Conservation (phyloP, 75 land plant genomes). For the Chamaecyparis obtusa region DNA sequence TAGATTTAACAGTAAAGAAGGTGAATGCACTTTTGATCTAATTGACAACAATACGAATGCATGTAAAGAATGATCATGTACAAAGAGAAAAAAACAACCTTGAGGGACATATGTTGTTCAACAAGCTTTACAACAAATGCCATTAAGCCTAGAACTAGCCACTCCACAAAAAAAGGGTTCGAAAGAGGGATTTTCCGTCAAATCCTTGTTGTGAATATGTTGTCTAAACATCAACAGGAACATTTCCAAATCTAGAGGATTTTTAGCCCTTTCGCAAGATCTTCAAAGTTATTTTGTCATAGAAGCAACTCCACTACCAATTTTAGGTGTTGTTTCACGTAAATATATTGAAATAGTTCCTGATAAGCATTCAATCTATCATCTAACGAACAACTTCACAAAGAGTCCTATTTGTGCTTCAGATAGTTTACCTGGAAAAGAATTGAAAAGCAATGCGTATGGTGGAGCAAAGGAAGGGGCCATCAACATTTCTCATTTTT, state of each 20-base stretch:
- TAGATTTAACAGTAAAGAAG: neutral
- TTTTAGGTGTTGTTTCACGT: neutral
- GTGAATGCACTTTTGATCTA: neutral
- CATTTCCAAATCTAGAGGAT: conserved; percentile 8
- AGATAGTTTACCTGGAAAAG: conserved; percentile 2
- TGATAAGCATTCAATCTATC: neutral
- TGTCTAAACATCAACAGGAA: conserved; percentile 6
- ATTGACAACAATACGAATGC: conserved; percentile 6
- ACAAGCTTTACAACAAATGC: neutral
- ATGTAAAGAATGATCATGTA: conserved; percentile 13
- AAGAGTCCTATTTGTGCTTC: neutral
- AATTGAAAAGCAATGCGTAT: too few species aligned
- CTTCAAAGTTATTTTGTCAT: neutral
- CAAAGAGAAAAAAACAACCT: neutral
- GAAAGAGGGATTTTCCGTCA: neutral
- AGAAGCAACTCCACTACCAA: neutral
- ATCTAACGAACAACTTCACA: neutral
- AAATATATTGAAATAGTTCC: too few species aligned
- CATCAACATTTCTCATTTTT: too few species aligned
- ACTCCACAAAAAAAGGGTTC: neutral
- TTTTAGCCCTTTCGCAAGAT: neutral
- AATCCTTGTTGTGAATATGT: neutral
- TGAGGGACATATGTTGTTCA: neutral
- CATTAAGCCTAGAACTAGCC: neutral
- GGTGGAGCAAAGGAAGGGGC: too few species aligned